A percentile compares a stretch with the other conserved stretches of the same genome.
Conservation (phyloP, 139 green algal species). For the Trebouxia sp. region DNA sequence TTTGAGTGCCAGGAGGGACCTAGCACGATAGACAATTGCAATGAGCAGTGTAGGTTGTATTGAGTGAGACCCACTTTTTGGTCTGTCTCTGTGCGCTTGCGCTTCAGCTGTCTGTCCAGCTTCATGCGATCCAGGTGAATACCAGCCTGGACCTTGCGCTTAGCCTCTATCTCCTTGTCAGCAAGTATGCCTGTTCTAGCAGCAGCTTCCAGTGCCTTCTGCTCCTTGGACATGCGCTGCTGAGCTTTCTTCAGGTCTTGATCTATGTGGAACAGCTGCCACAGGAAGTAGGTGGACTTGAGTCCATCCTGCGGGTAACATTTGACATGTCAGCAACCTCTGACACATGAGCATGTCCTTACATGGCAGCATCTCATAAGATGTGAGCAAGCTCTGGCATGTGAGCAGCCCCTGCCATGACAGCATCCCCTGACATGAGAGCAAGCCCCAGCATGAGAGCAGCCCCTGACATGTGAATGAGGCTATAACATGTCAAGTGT, state of each 20-base stretch:
- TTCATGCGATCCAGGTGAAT: conserved; percentile 63
- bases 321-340: not conserved
- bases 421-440: not conserved
- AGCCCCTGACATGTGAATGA: not conserved
- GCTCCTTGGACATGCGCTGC: conserved; percentile 26
- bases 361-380: no score
- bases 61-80: conserved; percentile 50
- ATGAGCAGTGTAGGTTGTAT: no score
- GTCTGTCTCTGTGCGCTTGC: conserved; percentile 68
- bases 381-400: no score
- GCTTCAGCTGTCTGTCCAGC: conserved; percentile 75
- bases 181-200: conserved; percentile 16
- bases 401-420: not conserved
- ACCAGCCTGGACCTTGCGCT: conserved; percentile 52
- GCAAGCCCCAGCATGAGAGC: not conserved
- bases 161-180: conserved; percentile 46
- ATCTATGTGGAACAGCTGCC: conserved; percentile 80
- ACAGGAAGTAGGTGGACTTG: conserved; percentile 69
- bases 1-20: no score
- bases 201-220: conserved; percentile 10
- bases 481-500: not conserved
- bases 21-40: no score
- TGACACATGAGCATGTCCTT: not conserved
- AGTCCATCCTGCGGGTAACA: conserved; percentile 43
- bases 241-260: conserved; percentile 37